These are phyloP conservation scores for Apiotrichum sp. DNA, from an alignment of 1,284 basidiomycete genomes.

Conservation along the genomic window DNA sequence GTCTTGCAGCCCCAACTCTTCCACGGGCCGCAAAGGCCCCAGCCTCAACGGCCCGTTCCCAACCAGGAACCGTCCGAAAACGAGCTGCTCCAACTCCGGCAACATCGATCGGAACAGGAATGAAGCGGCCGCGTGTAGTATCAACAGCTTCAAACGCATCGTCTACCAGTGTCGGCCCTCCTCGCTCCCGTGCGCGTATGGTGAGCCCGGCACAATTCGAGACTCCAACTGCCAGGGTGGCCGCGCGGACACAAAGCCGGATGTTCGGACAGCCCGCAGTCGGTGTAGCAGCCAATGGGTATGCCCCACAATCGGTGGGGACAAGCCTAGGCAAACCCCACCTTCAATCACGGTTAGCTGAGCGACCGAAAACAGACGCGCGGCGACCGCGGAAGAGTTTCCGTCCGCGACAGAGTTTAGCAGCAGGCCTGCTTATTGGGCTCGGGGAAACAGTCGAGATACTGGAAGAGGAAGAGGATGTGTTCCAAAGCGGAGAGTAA, in stretches of 20 bases:
- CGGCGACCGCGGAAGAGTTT: slow-evolving; percentile 59
- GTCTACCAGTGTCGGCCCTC: slow-evolving; percentile 1
- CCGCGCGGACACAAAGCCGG: neutral
- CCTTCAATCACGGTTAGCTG: too few relatives aligned
- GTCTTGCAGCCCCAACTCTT: slow-evolving; percentile 23
- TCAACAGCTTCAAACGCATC: slow-evolving; percentile 6
- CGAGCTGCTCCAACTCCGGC: slow-evolving; percentile 37
- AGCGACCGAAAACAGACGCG: slow-evolving; percentile 55
- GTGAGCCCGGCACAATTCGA: slow-evolving; percentile 1
- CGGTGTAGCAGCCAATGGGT: slow-evolving; percentile 3
- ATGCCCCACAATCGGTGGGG: too few relatives aligned
- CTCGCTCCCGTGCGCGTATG: slow-evolving; percentile 3
- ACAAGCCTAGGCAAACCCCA: too few relatives aligned
- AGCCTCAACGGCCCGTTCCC: slow-evolving; percentile 7
- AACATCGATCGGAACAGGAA: neutral
- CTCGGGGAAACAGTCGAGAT: slow-evolving; percentile 1
- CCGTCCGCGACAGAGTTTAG: slow-evolving; percentile 28
- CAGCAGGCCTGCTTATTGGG: slow-evolving; percentile 8
- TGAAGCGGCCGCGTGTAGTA: slow-evolving; percentile 16
- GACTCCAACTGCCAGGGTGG: neutral
- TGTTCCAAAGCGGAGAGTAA: too few relatives aligned
- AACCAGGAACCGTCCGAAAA: slow-evolving; percentile 17
- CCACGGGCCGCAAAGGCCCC: slow-evolving; percentile 14
- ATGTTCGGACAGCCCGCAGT: slow-evolving; percentile 10
- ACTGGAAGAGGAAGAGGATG: slow-evolving; percentile 19